These are phyloP conservation scores for Yamadazyma scolyti DNA, from an alignment of 805 yeast species.

Conservation along the genomic window DNA sequence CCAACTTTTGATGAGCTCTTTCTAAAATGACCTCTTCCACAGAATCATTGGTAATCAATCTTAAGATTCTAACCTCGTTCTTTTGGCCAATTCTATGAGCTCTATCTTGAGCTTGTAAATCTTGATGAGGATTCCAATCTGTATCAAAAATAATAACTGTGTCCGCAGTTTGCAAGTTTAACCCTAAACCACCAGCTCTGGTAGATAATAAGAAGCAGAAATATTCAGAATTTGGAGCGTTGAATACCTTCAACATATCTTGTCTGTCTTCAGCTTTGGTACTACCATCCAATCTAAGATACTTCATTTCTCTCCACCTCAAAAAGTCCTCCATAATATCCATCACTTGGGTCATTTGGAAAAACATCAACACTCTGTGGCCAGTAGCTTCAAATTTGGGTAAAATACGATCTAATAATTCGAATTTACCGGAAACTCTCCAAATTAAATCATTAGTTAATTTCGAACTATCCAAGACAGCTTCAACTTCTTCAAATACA, in stretches of 20 bases:
- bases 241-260: slow-evolving; percentile 65
- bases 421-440: slow-evolving; percentile 80
- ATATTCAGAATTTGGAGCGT: slow-evolving; percentile 72
- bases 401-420: slow-evolving; percentile 66
- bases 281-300: slow-evolving; percentile 75
- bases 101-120: slow-evolving; percentile 86
- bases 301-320: slow-evolving; percentile 61
- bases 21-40: slow-evolving; percentile 82
- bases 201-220: slow-evolving; percentile 78
- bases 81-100: slow-evolving; percentile 90
- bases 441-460: slow-evolving; percentile 65
- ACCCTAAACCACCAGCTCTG: slow-evolving; percentile 87
- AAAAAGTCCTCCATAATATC: slow-evolving; percentile 85
- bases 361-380: slow-evolving; percentile 76
- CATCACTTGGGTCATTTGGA: slow-evolving; percentile 90
- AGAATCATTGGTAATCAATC: slow-evolving; percentile 77
- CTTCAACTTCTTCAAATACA: slow-evolving; percentile 80
- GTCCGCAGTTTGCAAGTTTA: slow-evolving; percentile 83
- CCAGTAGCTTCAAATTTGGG: slow-evolving; percentile 74
- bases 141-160: slow-evolving; percentile 84
- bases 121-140: slow-evolving; percentile 92
- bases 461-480: slow-evolving; percentile 58
- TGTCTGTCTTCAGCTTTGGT: slow-evolving; percentile 86
- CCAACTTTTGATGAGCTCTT: slow-evolving; percentile 78
- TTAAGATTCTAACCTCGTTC: slow-evolving; percentile 77